Base-by-base conservation (phyloP, 352 stramenopile species). In the Globisporangium sylvaticum region DNA sequence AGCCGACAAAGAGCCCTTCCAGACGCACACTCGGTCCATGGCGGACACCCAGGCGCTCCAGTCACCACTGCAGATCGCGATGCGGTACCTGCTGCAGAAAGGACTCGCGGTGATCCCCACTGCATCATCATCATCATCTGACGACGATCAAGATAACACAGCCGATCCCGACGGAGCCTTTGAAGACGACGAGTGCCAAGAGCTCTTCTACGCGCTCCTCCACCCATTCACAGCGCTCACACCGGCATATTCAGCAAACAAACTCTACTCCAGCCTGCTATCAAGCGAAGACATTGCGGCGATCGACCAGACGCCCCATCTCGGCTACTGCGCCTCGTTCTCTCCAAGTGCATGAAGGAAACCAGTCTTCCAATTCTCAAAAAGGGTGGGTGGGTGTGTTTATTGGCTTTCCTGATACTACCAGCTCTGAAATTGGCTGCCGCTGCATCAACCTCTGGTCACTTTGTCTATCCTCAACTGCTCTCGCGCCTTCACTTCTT, bases 401-500 rank as follows among this genome's bases (percentile, higher is more conserved):
- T 44, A 44, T 44, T 44, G 37, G 18, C 18, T 44, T 42, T 44
- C 14, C 37, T 18, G 37, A 44, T 6, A 6, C 31, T 44, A 44
- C 37, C 37, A 15, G 37, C 18, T 44, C 37, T 44, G 37, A 44
- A 44, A 44, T 44, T 15, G 37, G 12, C 55, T 37, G 29, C 25
- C 27, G 31, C 10, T 15, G 55, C 2, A 18, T 68, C 56, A 68
- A 1, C 8, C 54, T 18, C 58, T 62, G 74, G 76, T 80, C 18
- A 86, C 60, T 55, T 79, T 83, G 68, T 90, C 79, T 42, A 87
- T 72, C 46, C 84, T 79, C 54, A 79, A 64, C 56, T 91, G 69
- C 62, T 93, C 84, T 3, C 86, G 82, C 4, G 68, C 68, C 70
- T 90, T 88, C 37, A 92, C 81, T 52, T 92, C 79, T 31, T 91